Percentiles rank a stretch among this genome's conserved stretches.
These are phyloP conservation scores for Melastoma candidum DNA, from an alignment of 441 rosid genomes.

Conservation along the genomic window DNA sequence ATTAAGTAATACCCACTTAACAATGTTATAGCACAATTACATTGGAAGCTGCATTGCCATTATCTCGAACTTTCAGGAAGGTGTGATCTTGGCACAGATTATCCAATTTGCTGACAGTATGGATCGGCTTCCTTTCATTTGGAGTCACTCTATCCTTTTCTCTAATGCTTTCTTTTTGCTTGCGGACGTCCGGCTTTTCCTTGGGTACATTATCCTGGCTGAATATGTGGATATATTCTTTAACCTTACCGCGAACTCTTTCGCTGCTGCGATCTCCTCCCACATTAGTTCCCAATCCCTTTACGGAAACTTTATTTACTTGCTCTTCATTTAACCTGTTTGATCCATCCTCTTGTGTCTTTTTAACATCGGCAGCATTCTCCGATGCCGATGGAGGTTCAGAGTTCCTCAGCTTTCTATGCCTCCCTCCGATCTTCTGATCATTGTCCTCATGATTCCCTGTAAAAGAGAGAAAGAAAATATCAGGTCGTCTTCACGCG, in stretches of 20 bases:
- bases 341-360: slow-evolving; percentile 32
- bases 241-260: slow-evolving; percentile 56
- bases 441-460: slow-evolving; percentile 24
- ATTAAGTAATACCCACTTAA: too few relatives aligned
- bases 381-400: slow-evolving; percentile 18
- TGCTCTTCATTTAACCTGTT: slow-evolving; percentile 15
- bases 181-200: slow-evolving; percentile 6
- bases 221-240: slow-evolving; percentile 67
- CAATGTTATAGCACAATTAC: too few relatives aligned
- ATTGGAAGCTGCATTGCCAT: too few relatives aligned
- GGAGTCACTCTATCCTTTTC: slow-evolving; percentile 27
- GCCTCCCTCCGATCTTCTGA: slow-evolving; percentile 23
- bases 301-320: slow-evolving; percentile 23
- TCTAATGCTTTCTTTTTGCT: slow-evolving; percentile 20
- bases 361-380: slow-evolving; percentile 25
- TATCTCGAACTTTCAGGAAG: too few relatives aligned
- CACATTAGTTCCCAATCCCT: slow-evolving; percentile 20
- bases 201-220: slow-evolving; percentile 44
- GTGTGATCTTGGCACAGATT: not conserved
- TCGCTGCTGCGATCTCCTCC: slow-evolving; percentile 26
- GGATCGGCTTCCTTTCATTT: slow-evolving; percentile 20
- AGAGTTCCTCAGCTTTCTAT: slow-evolving; percentile 27
- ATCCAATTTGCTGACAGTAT: slow-evolving; percentile 14
- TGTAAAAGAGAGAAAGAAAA: slow-evolving; percentile 17
- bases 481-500: not conserved